Base-by-base conservation (phyloP, 768 basidiomycete genomes). In the Tubosaeta sp. region DNA sequence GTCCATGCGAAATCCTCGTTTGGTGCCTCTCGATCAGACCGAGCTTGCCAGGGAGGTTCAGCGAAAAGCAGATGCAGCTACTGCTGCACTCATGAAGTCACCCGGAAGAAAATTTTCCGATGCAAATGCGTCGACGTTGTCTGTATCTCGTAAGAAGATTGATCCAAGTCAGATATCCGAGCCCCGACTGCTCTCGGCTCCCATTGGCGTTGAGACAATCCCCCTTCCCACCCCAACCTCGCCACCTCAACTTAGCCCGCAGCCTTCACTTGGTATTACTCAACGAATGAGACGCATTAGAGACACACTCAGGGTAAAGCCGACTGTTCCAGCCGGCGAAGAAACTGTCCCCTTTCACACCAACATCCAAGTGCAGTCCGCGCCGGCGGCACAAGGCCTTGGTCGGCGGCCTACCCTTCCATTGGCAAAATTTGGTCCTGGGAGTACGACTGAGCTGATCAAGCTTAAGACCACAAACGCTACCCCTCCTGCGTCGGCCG, bases 221-320 rank as follows among this genome's bases (percentile, higher is more conserved):
- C 83, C 86, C 36, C 70, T 84, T 38, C 80, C 77, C 29, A 52
- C 41, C 24, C 49, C 54, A 19, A 52, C 50, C 6, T 71, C 78
- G 11, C 73, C 80, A 21, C 56, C 59, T 18, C 48, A 59, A 29
- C 43, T 57, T 21, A 68, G 71, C 50, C 68, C 72, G 12, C 65
- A 73, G 36, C 63, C 77, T 25, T 78, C 76, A 48, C 63, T 76
- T 32, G 73, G 70, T 59, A 77, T 91, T 52, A 83, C 86, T 40
- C 80, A 82, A 35, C 81, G 87, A 21, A 82, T 92, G 73, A 85
- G 81, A 67, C 83, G 79, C 61, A 69, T 92, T 43, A 76, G 84
- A 46, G 79, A 87, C 45, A 85, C 86, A 0, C 71, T 91, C 51
- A 78, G 85, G 38, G 72, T 80, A 25, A 80, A 77, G 53, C 69